Evolutionary conservation across 2,329 filamentous ascomycete genomes (phyloP), one percentile per base, ranked within the genome.

Genomic region (Trichoderma arundinaceum): DNA sequence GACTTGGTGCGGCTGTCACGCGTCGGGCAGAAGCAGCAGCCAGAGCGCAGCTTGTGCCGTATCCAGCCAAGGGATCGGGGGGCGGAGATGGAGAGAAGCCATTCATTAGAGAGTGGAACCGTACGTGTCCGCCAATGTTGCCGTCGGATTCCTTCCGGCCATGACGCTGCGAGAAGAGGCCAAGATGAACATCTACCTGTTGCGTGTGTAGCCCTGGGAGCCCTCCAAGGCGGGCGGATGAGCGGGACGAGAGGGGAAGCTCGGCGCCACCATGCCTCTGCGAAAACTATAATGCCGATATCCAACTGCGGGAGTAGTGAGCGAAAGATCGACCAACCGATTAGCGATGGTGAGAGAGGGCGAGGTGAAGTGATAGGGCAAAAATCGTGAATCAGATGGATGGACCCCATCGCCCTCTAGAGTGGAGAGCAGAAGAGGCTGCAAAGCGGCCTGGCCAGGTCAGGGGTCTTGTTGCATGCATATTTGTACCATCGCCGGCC

Each of bases 261-360:
- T 53, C 48, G 59, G 48, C 59, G 59, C 59, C 48, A 62, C 48
- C 59, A 62, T 62, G 59, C 59, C 59, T 62, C 28, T 52, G 35
- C 39, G 38, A 17, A 62, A 62, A 62, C 33, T 22, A 43, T 52
- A 22, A 22, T 39, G n/a, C 28, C 57, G 33, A 39, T 39, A 38
- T 33, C 38, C 56, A 33, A 32, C 56, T 48, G 43, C 56, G 19
- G 46, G 35, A 13, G 35, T 22, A 32, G 35, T 32, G 38, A 43
- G 35, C 53, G 46, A 35, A 19, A 62, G 59, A 62, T 62, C 59
- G n/a, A 53, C 59, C 59, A 53, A 35, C 59, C 22, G 59, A 62
- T 53, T 53, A 53, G 59, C 59, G 38, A 62, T 22, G 53, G 46
- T 19, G 58, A 7, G 38, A 13, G 39, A 57, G 39, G 53, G 33